These are phyloP conservation scores for Malassezia restricta DNA, from an alignment of 1,284 basidiomycete species.

Conservation along the genomic window DNA sequence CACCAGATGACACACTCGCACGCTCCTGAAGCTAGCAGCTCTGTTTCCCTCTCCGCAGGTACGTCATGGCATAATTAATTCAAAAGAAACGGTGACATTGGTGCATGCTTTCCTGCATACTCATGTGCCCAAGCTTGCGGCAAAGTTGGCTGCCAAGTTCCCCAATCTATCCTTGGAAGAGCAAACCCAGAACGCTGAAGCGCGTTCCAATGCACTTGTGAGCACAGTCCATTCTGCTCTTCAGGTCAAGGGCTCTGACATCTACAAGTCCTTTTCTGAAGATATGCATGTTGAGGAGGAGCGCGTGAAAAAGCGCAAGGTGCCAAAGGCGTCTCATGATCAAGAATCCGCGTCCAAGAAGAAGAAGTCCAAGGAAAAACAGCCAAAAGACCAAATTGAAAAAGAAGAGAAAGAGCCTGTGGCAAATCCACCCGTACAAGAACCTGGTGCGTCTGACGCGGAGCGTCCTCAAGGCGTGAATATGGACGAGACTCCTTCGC, in stretches of 20 bases:
- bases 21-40: neutral
- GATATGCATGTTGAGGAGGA: neutral
- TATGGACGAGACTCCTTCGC: neutral
- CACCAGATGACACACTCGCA: too few species aligned
- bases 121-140: constrained; percentile 11
- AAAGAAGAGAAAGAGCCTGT: neutral
- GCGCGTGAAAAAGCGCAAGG: neutral
- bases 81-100: constrained; percentile 3
- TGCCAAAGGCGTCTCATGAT: neutral
- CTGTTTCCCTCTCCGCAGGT: constrained; percentile 1
- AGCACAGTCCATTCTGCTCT: constrained; percentile 1
- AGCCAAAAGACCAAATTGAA: neutral
- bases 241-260: neutral
- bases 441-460: neutral
- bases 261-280: neutral
- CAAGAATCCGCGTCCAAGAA: neutral
- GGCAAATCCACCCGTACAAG: neutral
- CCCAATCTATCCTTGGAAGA: constrained; percentile 1
- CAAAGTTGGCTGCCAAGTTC: constrained; percentile 11
- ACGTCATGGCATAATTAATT: neutral
- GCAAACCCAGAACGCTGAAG: neutral
- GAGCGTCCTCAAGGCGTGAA: neutral
- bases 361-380: neutral
- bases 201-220: constrained; percentile 10
- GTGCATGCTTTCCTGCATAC: constrained; percentile 11